Conservation (phyloP, 768 basidiomycete species). For the Asterophora parasitica region DNA sequence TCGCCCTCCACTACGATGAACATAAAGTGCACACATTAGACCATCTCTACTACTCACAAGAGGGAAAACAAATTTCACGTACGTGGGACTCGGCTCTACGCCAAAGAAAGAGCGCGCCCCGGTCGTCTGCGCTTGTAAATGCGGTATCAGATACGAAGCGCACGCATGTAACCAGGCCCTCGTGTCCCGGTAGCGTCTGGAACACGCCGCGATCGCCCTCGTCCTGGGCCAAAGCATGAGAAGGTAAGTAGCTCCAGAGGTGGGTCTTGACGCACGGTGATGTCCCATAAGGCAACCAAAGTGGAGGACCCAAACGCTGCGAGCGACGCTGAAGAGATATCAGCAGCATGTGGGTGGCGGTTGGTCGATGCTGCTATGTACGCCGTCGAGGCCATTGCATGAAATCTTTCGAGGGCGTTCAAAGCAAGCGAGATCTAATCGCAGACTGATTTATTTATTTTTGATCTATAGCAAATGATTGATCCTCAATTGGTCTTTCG, state of each 20-base stretch:
- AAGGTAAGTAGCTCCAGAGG: background rate
- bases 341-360: slow-evolving; percentile 45
- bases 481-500: too few species aligned
- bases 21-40: slow-evolving; percentile 1
- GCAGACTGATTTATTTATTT: background rate
- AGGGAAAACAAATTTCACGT: too few species aligned
- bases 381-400: slow-evolving; percentile 24
- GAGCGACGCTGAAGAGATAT: slow-evolving; percentile 36
- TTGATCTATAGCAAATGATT: too few species aligned
- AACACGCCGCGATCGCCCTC: slow-evolving; percentile 48
- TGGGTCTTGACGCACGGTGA: slow-evolving; percentile 25
- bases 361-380: slow-evolving; percentile 48
- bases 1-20: slow-evolving; percentile 33
- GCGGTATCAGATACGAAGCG: slow-evolving; percentile 51
- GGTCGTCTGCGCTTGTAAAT: slow-evolving; percentile 73
- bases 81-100: slow-evolving; percentile 35
- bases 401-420: slow-evolving; percentile 8
- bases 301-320: slow-evolving; percentile 45
- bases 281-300: slow-evolving; percentile 42
- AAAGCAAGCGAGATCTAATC: slow-evolving; percentile 12
- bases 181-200: slow-evolving; percentile 72
- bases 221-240: slow-evolving; percentile 33
- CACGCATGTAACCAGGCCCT: slow-evolving; percentile 70
- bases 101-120: slow-evolving; percentile 68
- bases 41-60: too few species aligned